Evolutionary conservation across 768 basidiomycete species (phyloP).

Genomic region (Leccinum rimulosum): DNA sequence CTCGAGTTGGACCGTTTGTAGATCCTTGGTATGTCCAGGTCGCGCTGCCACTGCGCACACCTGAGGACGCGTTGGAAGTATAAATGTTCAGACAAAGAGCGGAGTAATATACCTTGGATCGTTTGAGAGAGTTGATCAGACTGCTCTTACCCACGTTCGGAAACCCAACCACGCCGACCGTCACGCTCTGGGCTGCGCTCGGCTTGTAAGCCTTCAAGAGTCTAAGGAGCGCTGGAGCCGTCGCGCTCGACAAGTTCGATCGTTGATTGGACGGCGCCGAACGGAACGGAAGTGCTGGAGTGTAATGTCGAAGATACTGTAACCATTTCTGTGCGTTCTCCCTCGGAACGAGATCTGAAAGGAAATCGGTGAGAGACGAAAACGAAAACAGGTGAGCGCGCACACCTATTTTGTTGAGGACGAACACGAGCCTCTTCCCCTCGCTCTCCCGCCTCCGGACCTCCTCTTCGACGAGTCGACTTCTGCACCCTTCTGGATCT

Average conservation of each 20-base stretch:
- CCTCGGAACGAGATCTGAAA: slow-evolving; percentile 80
- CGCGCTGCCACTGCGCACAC: slow-evolving; percentile 94
- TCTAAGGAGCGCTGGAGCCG: no score
- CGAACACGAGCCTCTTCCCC: no score
- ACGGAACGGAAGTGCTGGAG: slow-evolving; percentile 91
- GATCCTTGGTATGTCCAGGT: slow-evolving; percentile 89
- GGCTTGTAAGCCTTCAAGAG: slow-evolving; percentile 53
- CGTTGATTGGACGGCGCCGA: slow-evolving; percentile 36
- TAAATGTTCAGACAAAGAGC: neutral
- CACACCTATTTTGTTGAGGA: no score
- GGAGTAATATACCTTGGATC: slow-evolving; percentile 55
- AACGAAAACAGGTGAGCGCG: neutral
- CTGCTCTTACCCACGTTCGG: slow-evolving; percentile 98
- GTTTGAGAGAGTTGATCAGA: slow-evolving; percentile 88
- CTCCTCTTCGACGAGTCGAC: no score
- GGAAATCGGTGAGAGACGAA: neutral
- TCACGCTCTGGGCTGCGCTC: slow-evolving; percentile 60
- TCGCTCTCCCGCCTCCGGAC: no score
- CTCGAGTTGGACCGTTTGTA: slow-evolving; percentile 90
- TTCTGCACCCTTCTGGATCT: no score
- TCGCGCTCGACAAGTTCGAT: no score
- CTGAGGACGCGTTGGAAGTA: slow-evolving; percentile 30
- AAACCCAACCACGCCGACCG: slow-evolving; percentile 93
- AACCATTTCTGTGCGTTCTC: slow-evolving; percentile 90
- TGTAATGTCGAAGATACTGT: slow-evolving; percentile 85